A percentile compares a stretch with the other conserved stretches of the same genome.
Evolutionary conservation across 2,329 filamentous ascomycete species (phyloP).

Genomic region (Diaporthe citrichinensis): DNA sequence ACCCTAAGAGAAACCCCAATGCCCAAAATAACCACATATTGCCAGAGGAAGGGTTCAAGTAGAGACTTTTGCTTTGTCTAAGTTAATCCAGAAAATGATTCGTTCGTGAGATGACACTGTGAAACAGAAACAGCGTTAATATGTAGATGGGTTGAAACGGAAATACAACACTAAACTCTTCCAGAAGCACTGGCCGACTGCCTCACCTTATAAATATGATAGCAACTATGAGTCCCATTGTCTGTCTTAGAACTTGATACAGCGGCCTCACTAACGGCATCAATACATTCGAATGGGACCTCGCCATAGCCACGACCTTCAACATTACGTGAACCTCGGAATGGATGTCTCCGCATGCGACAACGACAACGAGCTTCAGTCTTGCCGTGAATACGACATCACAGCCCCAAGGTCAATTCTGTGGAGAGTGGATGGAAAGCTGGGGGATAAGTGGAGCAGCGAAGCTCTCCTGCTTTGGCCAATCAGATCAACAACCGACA

Average conservation of each 20-base stretch:
- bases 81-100: background rate
- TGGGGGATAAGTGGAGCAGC: background rate
- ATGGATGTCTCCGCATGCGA: background rate
- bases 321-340: background rate
- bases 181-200: background rate
- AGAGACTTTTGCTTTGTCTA: background rate
- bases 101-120: background rate
- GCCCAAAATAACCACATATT: background rate
- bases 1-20: background rate
- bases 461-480: background rate
- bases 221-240: no score
- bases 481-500: background rate
- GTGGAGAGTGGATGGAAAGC: background rate
- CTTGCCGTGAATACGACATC: background rate
- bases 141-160: no score
- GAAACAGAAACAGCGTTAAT: background rate
- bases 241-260: background rate
- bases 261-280: background rate
- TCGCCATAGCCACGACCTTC: background rate
- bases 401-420: background rate
- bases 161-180: background rate
- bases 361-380: background rate
- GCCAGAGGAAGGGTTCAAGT: background rate
- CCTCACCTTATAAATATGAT: background rate
- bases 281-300: background rate